Evolutionary conservation across 495 filamentous ascomycete genomes (phyloP).

Genomic region (Aspergillus avenaceus): DNA sequence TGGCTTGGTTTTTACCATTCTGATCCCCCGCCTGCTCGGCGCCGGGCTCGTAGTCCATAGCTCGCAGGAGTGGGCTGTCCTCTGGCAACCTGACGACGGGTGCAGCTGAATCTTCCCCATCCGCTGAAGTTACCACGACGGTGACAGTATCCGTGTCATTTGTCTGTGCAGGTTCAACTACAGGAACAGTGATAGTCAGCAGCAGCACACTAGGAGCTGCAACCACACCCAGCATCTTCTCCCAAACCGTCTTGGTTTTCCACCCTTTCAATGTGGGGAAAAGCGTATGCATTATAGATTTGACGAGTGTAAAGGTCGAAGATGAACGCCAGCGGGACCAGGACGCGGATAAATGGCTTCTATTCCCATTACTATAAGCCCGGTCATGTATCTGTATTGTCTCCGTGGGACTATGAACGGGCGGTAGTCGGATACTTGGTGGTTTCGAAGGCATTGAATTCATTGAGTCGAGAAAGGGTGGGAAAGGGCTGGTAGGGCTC

Average conservation of each 20-base stretch:
- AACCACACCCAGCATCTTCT: constrained; percentile 70
- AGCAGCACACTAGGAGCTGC: constrained; percentile 88
- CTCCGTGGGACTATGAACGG: constrained; percentile 49
- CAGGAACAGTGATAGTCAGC: constrained; percentile 87
- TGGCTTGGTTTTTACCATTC: constrained; percentile 15
- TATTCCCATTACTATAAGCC: constrained; percentile 15
- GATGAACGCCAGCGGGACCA: constrained; percentile 70
- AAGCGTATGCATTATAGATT: constrained; percentile 65
- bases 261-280: constrained; percentile 87
- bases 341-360: constrained; percentile 3
- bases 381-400: constrained; percentile 29
- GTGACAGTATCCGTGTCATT: constrained; percentile 32
- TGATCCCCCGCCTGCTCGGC: constrained; percentile 11
- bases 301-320: constrained; percentile 61
- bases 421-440: constrained; percentile 50
- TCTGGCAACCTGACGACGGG: constrained; percentile 38
- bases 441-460: constrained; percentile 41
- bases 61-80: constrained; percentile 37
- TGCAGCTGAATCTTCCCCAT: constrained; percentile 17
- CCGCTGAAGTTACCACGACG: constrained; percentile 33
- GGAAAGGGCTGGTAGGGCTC: constrained; percentile 44
- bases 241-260: constrained; percentile 70
- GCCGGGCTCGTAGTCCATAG: constrained; percentile 13
- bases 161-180: constrained; percentile 66
- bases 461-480: constrained; percentile 46